phyloP scores from a whole-genome alignment of 129 eudicot species.

The Saussurea involucrata region DNA sequence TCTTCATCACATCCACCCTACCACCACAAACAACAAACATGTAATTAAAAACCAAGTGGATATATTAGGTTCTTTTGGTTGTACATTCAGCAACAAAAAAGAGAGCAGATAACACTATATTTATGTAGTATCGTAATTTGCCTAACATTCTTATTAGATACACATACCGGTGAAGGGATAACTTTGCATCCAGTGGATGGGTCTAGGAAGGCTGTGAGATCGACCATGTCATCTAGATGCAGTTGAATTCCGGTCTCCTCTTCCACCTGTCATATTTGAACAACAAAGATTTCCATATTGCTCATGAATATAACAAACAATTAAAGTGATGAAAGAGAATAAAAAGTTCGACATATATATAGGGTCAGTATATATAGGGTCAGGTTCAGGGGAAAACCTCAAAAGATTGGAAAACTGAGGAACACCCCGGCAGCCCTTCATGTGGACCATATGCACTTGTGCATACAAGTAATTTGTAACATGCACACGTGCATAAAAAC shows the following conservation, averaged over 20 bases:
- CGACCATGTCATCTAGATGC: slow-evolving; percentile 63
- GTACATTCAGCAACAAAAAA: too few relatives aligned
- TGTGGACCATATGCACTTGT: too few relatives aligned
- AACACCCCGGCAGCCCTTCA: too few relatives aligned
- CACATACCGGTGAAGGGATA: slow-evolving; percentile 87
- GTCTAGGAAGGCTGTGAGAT: slow-evolving; percentile 85
- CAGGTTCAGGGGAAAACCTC: too few relatives aligned
- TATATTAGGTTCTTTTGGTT: too few relatives aligned
- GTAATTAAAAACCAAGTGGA: not conserved
- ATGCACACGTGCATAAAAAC: too few relatives aligned
- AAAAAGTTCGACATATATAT: not conserved
- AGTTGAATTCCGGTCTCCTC: slow-evolving; percentile 90
- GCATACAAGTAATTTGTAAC: too few relatives aligned
- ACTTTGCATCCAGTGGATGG: slow-evolving; percentile 74
- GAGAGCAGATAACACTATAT: not conserved
- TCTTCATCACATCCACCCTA: slow-evolving; percentile 99
- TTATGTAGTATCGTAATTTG: not conserved
- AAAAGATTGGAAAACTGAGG: too few relatives aligned
- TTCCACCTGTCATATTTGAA: slow-evolving; percentile 55
- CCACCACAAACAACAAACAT: slow-evolving; percentile 2
- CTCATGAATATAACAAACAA: not conserved
- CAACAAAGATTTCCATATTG: slow-evolving; percentile 5
- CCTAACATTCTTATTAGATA: not conserved
- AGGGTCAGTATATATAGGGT: too few relatives aligned
- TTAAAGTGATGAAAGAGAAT: not conserved